Conservation (phyloP, 2,329 filamentous ascomycete species). For the Pestalotiopsis sp. region DNA sequence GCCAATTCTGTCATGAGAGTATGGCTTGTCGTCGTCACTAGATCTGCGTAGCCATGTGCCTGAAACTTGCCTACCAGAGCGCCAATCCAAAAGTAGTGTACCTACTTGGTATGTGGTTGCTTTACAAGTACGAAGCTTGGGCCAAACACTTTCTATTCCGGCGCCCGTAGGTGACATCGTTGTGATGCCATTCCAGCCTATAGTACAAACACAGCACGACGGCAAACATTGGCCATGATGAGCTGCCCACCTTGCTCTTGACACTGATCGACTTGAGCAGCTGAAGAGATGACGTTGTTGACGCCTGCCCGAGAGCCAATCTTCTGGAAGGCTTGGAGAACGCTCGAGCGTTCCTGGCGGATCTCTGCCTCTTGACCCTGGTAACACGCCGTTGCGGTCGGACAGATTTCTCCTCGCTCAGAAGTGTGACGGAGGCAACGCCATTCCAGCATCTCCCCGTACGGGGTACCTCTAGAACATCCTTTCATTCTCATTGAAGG, state of each 20-base stretch:
- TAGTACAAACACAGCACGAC: background rate
- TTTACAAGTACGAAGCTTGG: background rate
- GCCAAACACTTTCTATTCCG: background rate
- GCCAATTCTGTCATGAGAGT: background rate
- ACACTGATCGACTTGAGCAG: background rate
- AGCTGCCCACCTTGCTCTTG: background rate
- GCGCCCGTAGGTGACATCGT: background rate
- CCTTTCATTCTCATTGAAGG: background rate
- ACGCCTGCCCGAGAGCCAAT: background rate
- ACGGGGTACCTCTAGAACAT: background rate
- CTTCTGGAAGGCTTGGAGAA: background rate
- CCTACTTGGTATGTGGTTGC: background rate
- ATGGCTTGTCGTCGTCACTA: background rate
- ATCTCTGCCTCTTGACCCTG: background rate
- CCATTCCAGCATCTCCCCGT: background rate
- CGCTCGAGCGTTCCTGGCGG: conserved; percentile 2
- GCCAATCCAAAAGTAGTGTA: background rate
- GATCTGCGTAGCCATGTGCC: background rate
- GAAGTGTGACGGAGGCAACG: background rate
- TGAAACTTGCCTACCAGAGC: background rate
- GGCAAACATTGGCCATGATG: background rate
- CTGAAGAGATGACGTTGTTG: background rate
- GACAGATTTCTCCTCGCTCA: background rate
- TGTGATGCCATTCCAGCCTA: background rate
- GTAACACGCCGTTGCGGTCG: background rate